Conservation (phyloP, 768 basidiomycete genomes). For the Hypholoma sublateritium region DNA sequence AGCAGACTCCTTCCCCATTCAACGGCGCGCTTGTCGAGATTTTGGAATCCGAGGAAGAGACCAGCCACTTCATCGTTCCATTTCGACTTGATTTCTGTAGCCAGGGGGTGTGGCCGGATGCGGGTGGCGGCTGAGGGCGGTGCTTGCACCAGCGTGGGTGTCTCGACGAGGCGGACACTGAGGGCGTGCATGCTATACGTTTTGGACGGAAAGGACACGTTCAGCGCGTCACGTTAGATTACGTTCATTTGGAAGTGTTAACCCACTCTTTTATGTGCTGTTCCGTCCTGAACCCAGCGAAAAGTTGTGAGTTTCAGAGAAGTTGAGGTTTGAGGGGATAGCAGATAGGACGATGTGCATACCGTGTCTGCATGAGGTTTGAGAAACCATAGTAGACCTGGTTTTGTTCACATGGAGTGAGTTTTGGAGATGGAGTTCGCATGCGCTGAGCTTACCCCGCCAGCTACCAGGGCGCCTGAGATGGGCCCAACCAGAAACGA, state of each 20-base stretch:
- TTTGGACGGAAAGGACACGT: neutral
- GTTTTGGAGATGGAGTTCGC: neutral
- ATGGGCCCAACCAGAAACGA: constrained; percentile 63
- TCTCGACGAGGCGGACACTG: constrained; percentile 49
- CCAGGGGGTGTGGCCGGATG: constrained; percentile 46
- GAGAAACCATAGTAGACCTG: constrained; percentile 76
- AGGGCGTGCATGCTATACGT: constrained; percentile 39
- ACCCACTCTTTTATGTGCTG: constrained; percentile 57
- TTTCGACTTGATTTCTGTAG: constrained; percentile 44
- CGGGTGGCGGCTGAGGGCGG: constrained; percentile 56
- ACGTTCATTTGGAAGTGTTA: neutral
- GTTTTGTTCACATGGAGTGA: neutral
- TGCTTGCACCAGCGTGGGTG: constrained; percentile 45
- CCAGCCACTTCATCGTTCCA: constrained; percentile 61
- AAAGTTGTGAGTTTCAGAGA: neutral
- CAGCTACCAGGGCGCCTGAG: constrained; percentile 68
- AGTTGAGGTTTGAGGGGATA: neutral
- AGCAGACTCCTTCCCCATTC: constrained; percentile 47
- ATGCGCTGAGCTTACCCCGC: constrained; percentile 46
- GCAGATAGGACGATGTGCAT: constrained; percentile 11
- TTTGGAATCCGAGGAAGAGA: constrained; percentile 41
- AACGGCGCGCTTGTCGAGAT: constrained; percentile 45
- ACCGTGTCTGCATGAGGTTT: constrained; percentile 60
- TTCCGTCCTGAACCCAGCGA: constrained; percentile 42
- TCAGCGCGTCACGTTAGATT: neutral